Percentiles rank a stretch among this genome's conserved stretches.
Evolutionary conservation across 2,329 filamentous ascomycete genomes (phyloP).

Genomic region (Penicillium sp.): DNA sequence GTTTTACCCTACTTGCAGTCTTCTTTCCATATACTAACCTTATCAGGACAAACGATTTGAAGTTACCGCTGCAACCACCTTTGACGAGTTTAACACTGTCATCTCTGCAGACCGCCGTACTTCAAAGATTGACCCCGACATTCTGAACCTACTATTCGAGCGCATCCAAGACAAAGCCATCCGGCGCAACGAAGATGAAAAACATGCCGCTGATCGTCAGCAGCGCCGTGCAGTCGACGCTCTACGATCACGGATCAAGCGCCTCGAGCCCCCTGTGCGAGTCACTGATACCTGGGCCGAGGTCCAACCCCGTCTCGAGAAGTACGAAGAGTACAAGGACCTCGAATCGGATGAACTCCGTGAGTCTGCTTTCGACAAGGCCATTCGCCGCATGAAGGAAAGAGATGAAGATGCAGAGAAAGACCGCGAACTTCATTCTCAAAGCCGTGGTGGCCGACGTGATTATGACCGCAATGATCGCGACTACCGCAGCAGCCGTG

Average conservation of each 20-base stretch:
- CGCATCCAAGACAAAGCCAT: conserved; percentile 84
- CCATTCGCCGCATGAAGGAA: conserved; percentile 85
- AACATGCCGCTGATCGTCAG: conserved; percentile 76
- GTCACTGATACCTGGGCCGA: conserved; percentile 84
- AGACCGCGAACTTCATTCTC: conserved; percentile 53
- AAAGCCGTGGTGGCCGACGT: conserved; percentile 50
- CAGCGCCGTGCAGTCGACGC: conserved; percentile 83
- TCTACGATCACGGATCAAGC: conserved; percentile 83
- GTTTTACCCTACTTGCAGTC: conserved; percentile 31
- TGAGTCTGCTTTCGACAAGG: conserved; percentile 84
- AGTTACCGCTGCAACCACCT: conserved; percentile 79
- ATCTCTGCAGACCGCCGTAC: conserved; percentile 86
- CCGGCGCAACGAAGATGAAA: conserved; percentile 81
- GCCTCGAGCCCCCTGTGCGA: conserved; percentile 79
- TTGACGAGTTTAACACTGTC: conserved; percentile 82
- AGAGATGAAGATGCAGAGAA: conserved; percentile 80
- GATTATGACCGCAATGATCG: conserved; percentile 59
- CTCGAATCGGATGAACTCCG: conserved; percentile 81
- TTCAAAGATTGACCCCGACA: conserved; percentile 80
- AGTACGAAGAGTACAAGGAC: conserved; percentile 80
- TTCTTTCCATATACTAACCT: conserved; percentile 38
- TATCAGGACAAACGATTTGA: conserved; percentile 85
- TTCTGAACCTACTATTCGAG: conserved; percentile 79
- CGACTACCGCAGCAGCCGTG: conserved; percentile 55
- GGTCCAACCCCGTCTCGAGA: conserved; percentile 76